Evolutionary conservation across 495 filamentous ascomycete genomes (phyloP), one percentile per base, ranked within the genome.

Genomic region (Cercophora scortea): DNA sequence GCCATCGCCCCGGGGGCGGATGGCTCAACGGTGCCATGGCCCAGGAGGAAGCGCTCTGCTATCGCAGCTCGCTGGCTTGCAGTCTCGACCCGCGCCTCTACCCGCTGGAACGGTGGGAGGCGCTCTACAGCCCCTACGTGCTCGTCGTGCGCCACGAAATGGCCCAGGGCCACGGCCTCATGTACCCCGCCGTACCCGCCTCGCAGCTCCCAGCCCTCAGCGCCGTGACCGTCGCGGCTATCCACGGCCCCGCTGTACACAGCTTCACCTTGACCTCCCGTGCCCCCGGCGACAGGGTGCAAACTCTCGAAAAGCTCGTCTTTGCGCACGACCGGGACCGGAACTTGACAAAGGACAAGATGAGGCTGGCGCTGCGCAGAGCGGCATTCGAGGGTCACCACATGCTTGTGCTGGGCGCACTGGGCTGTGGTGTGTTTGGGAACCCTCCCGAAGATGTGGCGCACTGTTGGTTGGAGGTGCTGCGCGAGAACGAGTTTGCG

Each of bases 341-440:
- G 15, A 58, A 71, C 1, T 17, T 71, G 5, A 85, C 74, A 65
- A 73, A 77, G 54, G 61, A 70, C 7, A 85, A 85, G 56, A 86
- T 87, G 65, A 68, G 80, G 25, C 46, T 78, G 32, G 66, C 72
- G 32, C 66, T 86, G 35, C 72, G 81, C 3, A 63, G 82, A 15
- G 76, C 79, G 25, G 81, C 69, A 15, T 49, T 56, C 4, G 67
- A 75, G n/a, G 66, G 66, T 12, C 80, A 84, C 54, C 61, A 68
- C 33, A 65, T 64, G 55, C 57, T 87, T 13, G 76, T 86, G 13
- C 70, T 87, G 4, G 81, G 83, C 1, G 83, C 83, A 0, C 55
- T 88, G 18, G 84, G 84, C 4, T 86, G 83, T 50, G 84, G 83
- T 0, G 80, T 71, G 8, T 86, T 82, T 63, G 56, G 46, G 6